Conservation (phyloP, 2,329 filamentous ascomycete genomes). For the Verticillium albo-atrum region DNA sequence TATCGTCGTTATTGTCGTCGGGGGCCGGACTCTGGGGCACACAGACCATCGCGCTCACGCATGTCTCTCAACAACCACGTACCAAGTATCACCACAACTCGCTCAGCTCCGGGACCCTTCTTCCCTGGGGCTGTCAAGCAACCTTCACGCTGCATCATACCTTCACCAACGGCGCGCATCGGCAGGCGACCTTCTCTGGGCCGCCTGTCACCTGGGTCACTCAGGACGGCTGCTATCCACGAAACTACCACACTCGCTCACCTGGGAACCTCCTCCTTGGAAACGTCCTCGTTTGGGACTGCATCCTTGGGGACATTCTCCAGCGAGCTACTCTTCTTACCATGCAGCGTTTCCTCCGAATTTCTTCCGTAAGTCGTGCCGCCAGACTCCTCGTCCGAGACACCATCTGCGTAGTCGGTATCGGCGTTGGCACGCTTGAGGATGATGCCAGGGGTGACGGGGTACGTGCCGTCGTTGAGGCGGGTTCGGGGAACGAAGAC, state of each 20-base stretch:
- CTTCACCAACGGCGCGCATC: background rate
- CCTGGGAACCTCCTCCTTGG: background rate
- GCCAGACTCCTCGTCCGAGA: constrained; percentile 1
- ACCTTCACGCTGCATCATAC: background rate
- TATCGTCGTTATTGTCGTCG: too few species aligned
- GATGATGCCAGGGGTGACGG: constrained; percentile 3
- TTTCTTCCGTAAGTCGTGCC: background rate
- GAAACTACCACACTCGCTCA: background rate
- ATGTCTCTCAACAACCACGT: background rate
- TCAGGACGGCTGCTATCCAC: background rate
- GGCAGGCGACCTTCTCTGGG: background rate
- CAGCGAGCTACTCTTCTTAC: background rate
- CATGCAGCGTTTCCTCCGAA: background rate
- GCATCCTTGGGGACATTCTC: background rate
- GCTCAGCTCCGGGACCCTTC: background rate
- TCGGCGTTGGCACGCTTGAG: constrained; percentile 7
- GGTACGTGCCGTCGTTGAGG: background rate
- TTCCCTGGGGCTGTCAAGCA: background rate
- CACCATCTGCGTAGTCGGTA: background rate
- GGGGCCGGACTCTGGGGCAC: background rate
- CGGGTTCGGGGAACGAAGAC: constrained; percentile 8
- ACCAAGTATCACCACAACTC: background rate
- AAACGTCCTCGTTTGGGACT: background rate
- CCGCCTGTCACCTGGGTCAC: background rate
- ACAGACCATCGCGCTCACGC: background rate